Conservation (phyloP, 306 rosid genomes). For the Corylus heterophylla region DNA sequence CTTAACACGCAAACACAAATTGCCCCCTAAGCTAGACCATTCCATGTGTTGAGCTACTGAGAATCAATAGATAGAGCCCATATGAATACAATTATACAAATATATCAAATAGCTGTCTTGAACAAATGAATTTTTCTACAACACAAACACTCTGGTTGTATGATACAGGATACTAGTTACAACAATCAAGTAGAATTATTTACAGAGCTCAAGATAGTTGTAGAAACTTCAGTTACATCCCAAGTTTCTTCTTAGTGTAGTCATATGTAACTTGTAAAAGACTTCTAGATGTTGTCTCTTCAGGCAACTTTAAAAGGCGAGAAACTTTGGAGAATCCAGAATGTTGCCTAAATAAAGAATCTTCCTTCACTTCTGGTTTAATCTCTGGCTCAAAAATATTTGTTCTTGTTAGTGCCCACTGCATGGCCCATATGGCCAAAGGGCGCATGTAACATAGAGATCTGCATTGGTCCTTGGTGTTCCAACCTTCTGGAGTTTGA, state of each 20-base stretch:
- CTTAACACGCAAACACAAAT: too few relatives aligned
- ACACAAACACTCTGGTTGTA: background rate
- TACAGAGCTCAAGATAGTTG: background rate
- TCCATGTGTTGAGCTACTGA: background rate
- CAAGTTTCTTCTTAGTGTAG: conserved; percentile 66
- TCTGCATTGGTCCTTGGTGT: conserved; percentile 56
- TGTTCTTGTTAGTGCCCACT: conserved; percentile 76
- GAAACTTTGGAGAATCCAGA: conserved; percentile 73
- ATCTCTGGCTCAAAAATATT: conserved; percentile 31
- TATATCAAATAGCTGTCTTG: background rate
- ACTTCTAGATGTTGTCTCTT: conserved; percentile 51
- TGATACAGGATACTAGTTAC: background rate
- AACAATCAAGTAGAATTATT: background rate
- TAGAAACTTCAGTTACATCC: conserved; percentile 11
- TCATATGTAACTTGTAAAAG: conserved; percentile 68
- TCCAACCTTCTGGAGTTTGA: conserved; percentile 97
- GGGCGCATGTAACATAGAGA: conserved; percentile 92
- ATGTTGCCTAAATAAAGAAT: conserved; percentile 45
- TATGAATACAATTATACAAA: background rate
- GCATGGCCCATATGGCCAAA: conserved; percentile 98
- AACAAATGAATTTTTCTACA: background rate
- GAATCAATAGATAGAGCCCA: background rate
- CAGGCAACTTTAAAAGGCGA: conserved; percentile 59
- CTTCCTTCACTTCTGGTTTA: conserved; percentile 45
- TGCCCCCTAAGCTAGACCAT: too few relatives aligned